These are phyloP conservation scores for Nigrospora oryzae DNA, from an alignment of 2,329 filamentous ascomycete species.

Conservation along the genomic window DNA sequence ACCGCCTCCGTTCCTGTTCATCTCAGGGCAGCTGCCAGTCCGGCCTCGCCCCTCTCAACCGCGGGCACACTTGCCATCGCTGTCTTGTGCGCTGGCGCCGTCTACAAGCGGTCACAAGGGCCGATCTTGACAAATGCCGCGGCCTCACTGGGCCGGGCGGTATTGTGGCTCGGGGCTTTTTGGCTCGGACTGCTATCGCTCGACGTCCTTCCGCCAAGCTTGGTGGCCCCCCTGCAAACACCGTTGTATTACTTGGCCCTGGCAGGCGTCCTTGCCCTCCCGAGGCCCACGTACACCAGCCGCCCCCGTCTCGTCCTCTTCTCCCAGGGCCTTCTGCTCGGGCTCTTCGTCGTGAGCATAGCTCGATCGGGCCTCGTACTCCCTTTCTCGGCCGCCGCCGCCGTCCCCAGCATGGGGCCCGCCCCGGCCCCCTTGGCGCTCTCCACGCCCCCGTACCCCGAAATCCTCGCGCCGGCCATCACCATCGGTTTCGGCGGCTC, in stretches of 20 bases:
- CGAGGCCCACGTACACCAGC: slow-evolving; percentile 51
- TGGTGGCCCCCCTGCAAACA: slow-evolving; percentile 35
- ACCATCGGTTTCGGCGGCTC: slow-evolving; percentile 1
- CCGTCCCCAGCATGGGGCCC: neutral
- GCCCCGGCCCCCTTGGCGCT: neutral
- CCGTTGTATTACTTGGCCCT: slow-evolving; percentile 57
- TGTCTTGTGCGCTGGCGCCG: slow-evolving; percentile 56
- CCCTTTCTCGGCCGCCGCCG: neutral
- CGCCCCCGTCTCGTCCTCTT: slow-evolving; percentile 60
- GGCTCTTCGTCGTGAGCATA: slow-evolving; percentile 73
- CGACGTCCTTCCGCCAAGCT: slow-evolving; percentile 63
- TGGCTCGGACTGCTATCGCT: slow-evolving; percentile 70
- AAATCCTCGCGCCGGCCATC: slow-evolving; percentile 6
- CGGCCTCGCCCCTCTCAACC: neutral
- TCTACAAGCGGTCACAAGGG: slow-evolving; percentile 56
- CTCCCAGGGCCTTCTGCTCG: slow-evolving; percentile 65
- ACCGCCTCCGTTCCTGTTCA: neutral
- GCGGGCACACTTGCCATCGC: slow-evolving; percentile 57
- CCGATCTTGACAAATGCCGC: slow-evolving; percentile 48
- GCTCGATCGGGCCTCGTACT: neutral
- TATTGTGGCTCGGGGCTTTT: slow-evolving; percentile 61
- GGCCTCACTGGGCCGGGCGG: slow-evolving; percentile 60
- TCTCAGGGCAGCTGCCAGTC: neutral
- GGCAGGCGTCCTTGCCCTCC: slow-evolving; percentile 55
- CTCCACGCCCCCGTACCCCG: neutral